These are phyloP conservation scores for Claviceps arundinis DNA, from an alignment of 2,329 filamentous ascomycete genomes.

Conservation along the genomic window DNA sequence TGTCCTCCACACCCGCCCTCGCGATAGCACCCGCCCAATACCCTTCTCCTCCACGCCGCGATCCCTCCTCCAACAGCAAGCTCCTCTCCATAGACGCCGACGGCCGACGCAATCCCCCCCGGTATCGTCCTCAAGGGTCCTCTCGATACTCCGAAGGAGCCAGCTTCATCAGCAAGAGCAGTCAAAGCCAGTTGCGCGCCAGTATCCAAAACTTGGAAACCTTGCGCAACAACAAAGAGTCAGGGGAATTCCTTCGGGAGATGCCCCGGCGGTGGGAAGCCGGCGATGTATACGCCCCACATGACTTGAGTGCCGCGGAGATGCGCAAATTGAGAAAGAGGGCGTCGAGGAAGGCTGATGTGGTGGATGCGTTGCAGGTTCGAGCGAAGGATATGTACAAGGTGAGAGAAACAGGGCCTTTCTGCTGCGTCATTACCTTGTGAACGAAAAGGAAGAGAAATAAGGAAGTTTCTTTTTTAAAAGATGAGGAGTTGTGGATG, in stretches of 20 bases:
- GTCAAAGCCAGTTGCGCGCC: constrained; percentile 16
- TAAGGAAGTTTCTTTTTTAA: background rate
- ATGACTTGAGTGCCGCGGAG: constrained; percentile 68
- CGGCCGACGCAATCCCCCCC: constrained; percentile 9
- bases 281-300: constrained; percentile 83
- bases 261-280: constrained; percentile 56
- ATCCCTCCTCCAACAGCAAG: constrained; percentile 12
- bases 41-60: constrained; percentile 6
- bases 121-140: background rate
- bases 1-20: constrained; percentile 17
- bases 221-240: constrained; percentile 25
- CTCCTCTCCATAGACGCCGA: constrained; percentile 11
- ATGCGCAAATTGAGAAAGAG: constrained; percentile 65
- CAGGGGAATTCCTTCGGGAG: constrained; percentile 45
- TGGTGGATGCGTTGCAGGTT: constrained; percentile 66
- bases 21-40: constrained; percentile 14
- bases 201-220: constrained; percentile 14
- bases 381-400: constrained; percentile 79
- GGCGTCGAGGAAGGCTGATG: constrained; percentile 49
- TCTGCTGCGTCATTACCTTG: no score
- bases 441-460: background rate
- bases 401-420: constrained; percentile 31
- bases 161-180: constrained; percentile 13
- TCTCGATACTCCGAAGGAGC: constrained; percentile 15
- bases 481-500: background rate